Conservation (phyloP, 2,329 filamentous ascomycete genomes). For the Dactylellina haptotyla region DNA sequence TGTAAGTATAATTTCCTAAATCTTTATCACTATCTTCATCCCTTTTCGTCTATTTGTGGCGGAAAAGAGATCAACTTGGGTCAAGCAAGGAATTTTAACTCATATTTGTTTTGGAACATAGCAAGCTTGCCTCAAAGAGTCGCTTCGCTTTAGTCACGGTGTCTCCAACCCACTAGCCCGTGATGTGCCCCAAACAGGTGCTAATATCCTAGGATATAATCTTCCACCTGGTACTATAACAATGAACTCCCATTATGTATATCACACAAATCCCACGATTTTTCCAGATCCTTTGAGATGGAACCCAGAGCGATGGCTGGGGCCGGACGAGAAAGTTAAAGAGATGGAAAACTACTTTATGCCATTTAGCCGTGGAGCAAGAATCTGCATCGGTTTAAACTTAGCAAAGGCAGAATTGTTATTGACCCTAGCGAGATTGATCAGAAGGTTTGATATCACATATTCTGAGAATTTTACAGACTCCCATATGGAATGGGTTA, state of each 20-base stretch:
- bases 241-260: slow-evolving; percentile 25
- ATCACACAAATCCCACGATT: slow-evolving; percentile 27
- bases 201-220: slow-evolving; percentile 19
- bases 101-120: neutral
- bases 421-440: slow-evolving; percentile 17
- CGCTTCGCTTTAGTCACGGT: slow-evolving; percentile 32
- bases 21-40: neutral
- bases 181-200: slow-evolving; percentile 13
- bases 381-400: slow-evolving; percentile 35
- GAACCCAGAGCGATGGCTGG: slow-evolving; percentile 31
- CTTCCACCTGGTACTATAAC: slow-evolving; percentile 17
- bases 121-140: slow-evolving; percentile 41
- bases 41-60: neutral
- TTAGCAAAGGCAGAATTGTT: slow-evolving; percentile 37
- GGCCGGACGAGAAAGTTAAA: neutral
- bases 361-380: slow-evolving; percentile 37
- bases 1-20: neutral
- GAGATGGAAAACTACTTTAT: slow-evolving; percentile 42
- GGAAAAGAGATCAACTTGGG: no score
- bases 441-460: slow-evolving; percentile 27
- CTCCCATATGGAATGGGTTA: slow-evolving; percentile 24
- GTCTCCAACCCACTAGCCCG: slow-evolving; percentile 16
- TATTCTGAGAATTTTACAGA: slow-evolving; percentile 26
- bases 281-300: slow-evolving; percentile 41
- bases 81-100: neutral